phyloP scores from a whole-genome alignment of 106 monocot genomes.

The Dioscorea alata region DNA sequence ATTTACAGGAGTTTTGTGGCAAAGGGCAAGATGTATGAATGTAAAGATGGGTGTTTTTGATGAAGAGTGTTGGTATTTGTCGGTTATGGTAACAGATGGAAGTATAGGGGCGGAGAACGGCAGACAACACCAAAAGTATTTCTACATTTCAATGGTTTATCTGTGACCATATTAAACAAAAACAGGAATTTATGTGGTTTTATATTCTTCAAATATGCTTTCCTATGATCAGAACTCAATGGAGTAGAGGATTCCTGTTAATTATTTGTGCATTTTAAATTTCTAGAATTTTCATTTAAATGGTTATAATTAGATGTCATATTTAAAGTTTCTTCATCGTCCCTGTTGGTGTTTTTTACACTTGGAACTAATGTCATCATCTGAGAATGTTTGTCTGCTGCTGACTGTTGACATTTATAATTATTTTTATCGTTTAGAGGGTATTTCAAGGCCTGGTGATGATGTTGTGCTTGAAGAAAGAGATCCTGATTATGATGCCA shows the following conservation, averaged over 20 bases:
- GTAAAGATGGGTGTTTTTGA: too few relatives aligned
- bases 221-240: background rate
- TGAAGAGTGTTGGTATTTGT: too few relatives aligned
- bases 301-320: background rate
- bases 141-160: too few relatives aligned
- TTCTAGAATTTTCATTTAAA: background rate
- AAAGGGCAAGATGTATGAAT: too few relatives aligned
- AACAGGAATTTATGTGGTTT: too few relatives aligned
- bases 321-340: background rate
- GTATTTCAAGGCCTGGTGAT: conserved; percentile 6
- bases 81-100: too few relatives aligned
- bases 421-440: conserved; percentile 19
- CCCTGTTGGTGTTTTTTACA: background rate
- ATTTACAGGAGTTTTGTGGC: too few relatives aligned
- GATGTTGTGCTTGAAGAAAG: conserved; percentile 47
- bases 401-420: background rate
- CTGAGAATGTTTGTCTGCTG: background rate
- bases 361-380: background rate
- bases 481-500: conserved; percentile 51
- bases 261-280: background rate
- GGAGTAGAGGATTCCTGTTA: background rate
- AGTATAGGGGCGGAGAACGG: too few relatives aligned
- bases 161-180: too few relatives aligned
- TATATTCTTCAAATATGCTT: background rate
- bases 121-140: too few relatives aligned